These are phyloP conservation scores for Acanthamoeba polyphaga DNA, from an alignment of 208 protist genomes.

Conservation along the genomic window DNA sequence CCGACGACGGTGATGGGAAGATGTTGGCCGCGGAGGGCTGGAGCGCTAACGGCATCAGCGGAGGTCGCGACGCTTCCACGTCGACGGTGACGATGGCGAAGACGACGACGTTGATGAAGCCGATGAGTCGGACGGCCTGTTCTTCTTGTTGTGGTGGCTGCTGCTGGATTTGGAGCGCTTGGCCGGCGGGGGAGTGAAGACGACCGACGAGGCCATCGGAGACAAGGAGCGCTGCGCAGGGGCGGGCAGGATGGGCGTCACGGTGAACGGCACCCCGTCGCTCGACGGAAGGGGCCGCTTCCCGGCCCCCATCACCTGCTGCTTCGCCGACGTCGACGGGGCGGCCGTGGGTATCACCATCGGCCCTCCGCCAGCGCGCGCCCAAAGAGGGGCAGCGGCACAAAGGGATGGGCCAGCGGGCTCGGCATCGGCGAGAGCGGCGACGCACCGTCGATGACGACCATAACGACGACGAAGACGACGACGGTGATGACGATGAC, in stretches of 20 bases:
- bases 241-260: not conserved
- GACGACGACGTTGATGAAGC: not conserved
- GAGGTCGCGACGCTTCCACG: conserved; percentile 9
- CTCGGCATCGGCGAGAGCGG: not conserved
- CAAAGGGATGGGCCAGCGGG: too few relatives aligned
- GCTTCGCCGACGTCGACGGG: too few relatives aligned
- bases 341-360: too few relatives aligned
- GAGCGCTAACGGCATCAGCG: not conserved
- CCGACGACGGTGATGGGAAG: not conserved
- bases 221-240: not conserved
- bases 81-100: not conserved
- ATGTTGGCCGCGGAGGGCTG: not conserved
- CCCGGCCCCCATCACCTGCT: too few relatives aligned
- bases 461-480: not conserved
- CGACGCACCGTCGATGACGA: not conserved
- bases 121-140: not conserved
- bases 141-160: not conserved
- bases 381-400: too few relatives aligned
- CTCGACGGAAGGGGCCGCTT: not conserved
- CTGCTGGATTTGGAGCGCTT: not conserved
- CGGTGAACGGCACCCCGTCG: not conserved
- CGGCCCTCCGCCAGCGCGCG: too few relatives aligned
- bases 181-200: not conserved
- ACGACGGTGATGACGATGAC: not conserved
- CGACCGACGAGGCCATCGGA: not conserved